These are phyloP conservation scores for Penicillium mononematosum DNA, from an alignment of 495 filamentous ascomycete species.

Conservation along the genomic window DNA sequence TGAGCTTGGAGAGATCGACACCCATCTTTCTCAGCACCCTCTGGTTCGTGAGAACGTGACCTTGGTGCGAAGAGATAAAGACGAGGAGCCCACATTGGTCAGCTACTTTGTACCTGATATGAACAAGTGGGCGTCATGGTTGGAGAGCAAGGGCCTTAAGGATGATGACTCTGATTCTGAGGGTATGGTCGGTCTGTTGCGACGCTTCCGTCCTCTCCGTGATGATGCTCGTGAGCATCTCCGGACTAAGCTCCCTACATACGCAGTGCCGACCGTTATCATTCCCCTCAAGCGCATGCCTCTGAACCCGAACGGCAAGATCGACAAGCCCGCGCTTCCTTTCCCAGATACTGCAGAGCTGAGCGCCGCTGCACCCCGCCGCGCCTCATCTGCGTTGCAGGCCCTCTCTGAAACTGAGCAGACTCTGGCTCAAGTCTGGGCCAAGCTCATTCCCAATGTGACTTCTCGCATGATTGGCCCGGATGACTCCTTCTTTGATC, in stretches of 20 bases:
- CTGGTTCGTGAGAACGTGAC: slow-evolving; percentile 86
- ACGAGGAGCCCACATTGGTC: slow-evolving; percentile 86
- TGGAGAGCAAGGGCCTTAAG: slow-evolving; percentile 53
- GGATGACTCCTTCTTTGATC: slow-evolving; percentile 78
- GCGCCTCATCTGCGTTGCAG: slow-evolving; percentile 38
- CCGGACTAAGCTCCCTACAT: slow-evolving; percentile 70
- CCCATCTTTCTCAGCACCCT: slow-evolving; percentile 72
- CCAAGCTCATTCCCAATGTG: slow-evolving; percentile 51
- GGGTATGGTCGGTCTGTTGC: slow-evolving; percentile 59
- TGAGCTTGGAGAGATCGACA: slow-evolving; percentile 93
- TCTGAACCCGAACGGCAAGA: slow-evolving; percentile 92
- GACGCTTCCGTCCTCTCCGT: slow-evolving; percentile 64
- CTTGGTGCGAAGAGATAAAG: slow-evolving; percentile 78
- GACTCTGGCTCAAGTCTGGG: slow-evolving; percentile 68
- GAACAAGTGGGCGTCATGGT: slow-evolving; percentile 67
- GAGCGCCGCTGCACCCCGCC: slow-evolving; percentile 37
- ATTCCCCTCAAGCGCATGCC: slow-evolving; percentile 80
- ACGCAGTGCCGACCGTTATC: slow-evolving; percentile 79
- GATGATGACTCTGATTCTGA: slow-evolving; percentile 47
- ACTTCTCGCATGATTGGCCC: slow-evolving; percentile 57
- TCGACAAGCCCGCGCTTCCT: slow-evolving; percentile 85
- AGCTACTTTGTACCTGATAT: slow-evolving; percentile 88
- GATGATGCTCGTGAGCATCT: slow-evolving; percentile 74
- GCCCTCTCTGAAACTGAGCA: slow-evolving; percentile 64
- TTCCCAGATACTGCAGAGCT: slow-evolving; percentile 78